Percentiles rank a stretch among this genome's conserved stretches.
phyloP scores from a whole-genome alignment of 306 rosid genomes.

The Senna siamea region DNA sequence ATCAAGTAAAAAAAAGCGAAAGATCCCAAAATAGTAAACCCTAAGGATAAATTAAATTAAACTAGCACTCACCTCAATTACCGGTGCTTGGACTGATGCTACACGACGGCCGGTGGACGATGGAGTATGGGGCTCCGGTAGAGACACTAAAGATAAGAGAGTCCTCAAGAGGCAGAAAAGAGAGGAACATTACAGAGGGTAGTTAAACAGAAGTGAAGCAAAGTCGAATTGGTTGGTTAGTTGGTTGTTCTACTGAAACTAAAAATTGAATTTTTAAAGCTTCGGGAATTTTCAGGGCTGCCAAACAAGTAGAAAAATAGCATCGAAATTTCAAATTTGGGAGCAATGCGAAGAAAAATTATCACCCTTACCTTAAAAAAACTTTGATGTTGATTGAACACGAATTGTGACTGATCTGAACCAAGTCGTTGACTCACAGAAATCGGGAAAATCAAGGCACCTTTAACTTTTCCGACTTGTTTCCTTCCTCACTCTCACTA shows the following conservation, averaged over 20 bases:
- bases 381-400: neutral
- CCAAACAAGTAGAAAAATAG: conserved; percentile 1
- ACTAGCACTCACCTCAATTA: no score
- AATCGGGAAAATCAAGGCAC: conserved; percentile 1
- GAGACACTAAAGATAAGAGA: neutral
- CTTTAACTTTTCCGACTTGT: neutral
- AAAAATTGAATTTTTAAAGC: neutral
- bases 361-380: neutral
- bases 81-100: no score
- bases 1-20: no score
- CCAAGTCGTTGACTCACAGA: conserved; percentile 13
- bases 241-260: conserved; percentile 4
- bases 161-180: neutral
- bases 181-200: no score
- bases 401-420: neutral
- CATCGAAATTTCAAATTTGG: neutral
- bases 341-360: neutral
- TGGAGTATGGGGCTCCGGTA: no score
- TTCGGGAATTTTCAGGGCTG: neutral
- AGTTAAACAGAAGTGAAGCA: neutral
- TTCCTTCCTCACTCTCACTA: neutral
- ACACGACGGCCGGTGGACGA: no score
- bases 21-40: no score
- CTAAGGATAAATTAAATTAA: no score
- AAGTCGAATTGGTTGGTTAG: conserved; percentile 1